phyloP scores from a whole-genome alignment of 257 asterid genomes.

The Misopates orontium region DNA sequence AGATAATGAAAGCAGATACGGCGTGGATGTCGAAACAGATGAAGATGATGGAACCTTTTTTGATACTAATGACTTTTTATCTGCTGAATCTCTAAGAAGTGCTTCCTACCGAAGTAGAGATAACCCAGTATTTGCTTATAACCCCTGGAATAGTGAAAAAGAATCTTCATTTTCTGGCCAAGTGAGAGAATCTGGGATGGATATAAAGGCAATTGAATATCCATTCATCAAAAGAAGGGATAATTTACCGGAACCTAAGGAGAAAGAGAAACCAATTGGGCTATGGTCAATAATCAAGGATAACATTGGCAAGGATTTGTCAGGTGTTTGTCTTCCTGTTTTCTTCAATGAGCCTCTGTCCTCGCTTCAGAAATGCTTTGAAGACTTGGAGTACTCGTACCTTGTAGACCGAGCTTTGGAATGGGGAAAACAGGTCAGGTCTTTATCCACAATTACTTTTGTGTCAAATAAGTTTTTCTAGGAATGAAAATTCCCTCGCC shows the following conservation, averaged over 20 bases:
- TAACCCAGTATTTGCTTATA: constrained; percentile 49
- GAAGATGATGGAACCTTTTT: constrained; percentile 84
- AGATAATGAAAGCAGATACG: constrained; percentile 85
- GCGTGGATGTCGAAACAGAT: constrained; percentile 83
- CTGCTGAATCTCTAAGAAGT: constrained; percentile 84
- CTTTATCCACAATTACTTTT: constrained; percentile 25
- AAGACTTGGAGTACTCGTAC: constrained; percentile 92
- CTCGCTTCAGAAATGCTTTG: constrained; percentile 94
- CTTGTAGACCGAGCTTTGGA: constrained; percentile 87
- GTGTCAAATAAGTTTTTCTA: neutral
- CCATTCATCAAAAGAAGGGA: constrained; percentile 79
- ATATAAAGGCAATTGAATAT: constrained; percentile 58
- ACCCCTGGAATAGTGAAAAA: constrained; percentile 58
- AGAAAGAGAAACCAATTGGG: constrained; percentile 94
- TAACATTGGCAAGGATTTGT: constrained; percentile 96
- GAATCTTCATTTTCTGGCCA: constrained; percentile 59
- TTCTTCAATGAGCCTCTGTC: constrained; percentile 98
- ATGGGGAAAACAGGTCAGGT: constrained; percentile 91
- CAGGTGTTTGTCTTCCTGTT: constrained; percentile 99
- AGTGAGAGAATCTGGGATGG: constrained; percentile 50
- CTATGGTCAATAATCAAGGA: constrained; percentile 98
- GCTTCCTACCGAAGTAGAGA: constrained; percentile 92
- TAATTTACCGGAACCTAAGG: constrained; percentile 91
- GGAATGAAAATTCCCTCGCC: no score
- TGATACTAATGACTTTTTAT: constrained; percentile 85